Evolutionary conservation across 1,284 basidiomycete species (phyloP).

Genomic region (Neolentinus lepideus): DNA sequence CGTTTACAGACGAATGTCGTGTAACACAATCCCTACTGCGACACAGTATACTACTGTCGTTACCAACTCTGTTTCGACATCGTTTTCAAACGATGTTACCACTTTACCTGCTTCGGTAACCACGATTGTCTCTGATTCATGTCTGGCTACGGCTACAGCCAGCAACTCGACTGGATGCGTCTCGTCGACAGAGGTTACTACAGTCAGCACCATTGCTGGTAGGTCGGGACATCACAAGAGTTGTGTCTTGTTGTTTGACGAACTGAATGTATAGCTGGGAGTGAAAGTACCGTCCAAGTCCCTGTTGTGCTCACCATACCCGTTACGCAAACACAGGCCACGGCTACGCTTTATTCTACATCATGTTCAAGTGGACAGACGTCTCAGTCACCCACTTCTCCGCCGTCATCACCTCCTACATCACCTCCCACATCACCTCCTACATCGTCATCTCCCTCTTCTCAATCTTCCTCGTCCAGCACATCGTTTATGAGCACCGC

Average conservation of each 20-base stretch:
- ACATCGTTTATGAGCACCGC: neutral
- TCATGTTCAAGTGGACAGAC: constrained; percentile 11
- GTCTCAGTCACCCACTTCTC: neutral
- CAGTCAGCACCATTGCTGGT: constrained; percentile 25
- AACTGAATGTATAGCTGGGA: constrained; percentile 15
- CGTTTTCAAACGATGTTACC: constrained; percentile 22
- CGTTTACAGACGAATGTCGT: constrained; percentile 9
- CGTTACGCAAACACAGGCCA: constrained; percentile 23
- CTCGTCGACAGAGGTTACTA: constrained; percentile 17
- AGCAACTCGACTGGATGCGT: constrained; percentile 17
- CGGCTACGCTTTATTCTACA: constrained; percentile 31
- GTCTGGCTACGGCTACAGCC: constrained; percentile 21
- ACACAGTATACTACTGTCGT: constrained; percentile 29
- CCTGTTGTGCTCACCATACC: constrained; percentile 27
- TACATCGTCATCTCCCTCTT: neutral
- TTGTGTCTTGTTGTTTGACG: neutral
- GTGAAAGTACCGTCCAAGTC: constrained; percentile 23
- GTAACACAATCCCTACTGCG: constrained; percentile 26
- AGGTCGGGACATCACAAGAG: constrained; percentile 8
- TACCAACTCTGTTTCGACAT: constrained; percentile 25
- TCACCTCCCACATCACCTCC: neutral
- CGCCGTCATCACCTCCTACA: neutral
- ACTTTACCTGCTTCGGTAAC: constrained; percentile 19
- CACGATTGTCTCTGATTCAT: constrained; percentile 22
- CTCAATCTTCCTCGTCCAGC: neutral